Base-by-base conservation (phyloP, 306 rosid genomes). In the Abrus precatorius region DNA sequence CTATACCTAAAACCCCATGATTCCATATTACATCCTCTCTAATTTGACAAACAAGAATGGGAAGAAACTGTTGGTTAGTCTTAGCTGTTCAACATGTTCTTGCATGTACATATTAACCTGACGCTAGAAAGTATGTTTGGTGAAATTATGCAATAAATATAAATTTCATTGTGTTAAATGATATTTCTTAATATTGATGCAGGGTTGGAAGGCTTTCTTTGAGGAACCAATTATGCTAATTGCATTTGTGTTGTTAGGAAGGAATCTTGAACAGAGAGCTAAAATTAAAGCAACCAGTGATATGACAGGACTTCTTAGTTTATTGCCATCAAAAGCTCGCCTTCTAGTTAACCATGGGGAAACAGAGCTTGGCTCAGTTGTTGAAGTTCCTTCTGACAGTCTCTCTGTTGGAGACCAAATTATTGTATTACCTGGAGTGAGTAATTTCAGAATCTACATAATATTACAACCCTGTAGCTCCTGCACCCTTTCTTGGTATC, bases 161-260 rank as follows among this genome's bases (percentile, higher is more conserved):
- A 48, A 84, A 80, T 54, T 69, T 71, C 30, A 53, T 54, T 73
- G 27, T 86, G 48, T 62, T 74, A 54, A 83, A 57, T 80, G 72
- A 40, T 45, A 29, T 71, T 89, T 55, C 84, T 63, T 47, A 28
- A 45, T 45, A 5, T 47, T 68, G 59, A 44, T 84, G 88, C 94
- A 95, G 99, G 99, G 99, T 32, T 95, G 99, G 99, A 93, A 90
- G 90, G 89, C 97, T 9, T 95, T 95, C 90, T 95, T 95, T 82
- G 99, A 95, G 88, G 99, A 95, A 72, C 99, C 99, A 64, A 93
- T 95, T 59, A 95, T 95, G 99, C 91, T 95, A 53, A 95, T 95
- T 75, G 99, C 99, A 81, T 95, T 95, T 63, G 97, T 95, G 77
- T 89, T 95, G 88, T 84, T 95, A 74, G 99, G 99, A 77, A 90